Percentiles rank a stretch among this genome's conserved stretches.
phyloP scores from a whole-genome alignment of 2,329 filamentous ascomycete species.

The Nakataea oryzae region DNA sequence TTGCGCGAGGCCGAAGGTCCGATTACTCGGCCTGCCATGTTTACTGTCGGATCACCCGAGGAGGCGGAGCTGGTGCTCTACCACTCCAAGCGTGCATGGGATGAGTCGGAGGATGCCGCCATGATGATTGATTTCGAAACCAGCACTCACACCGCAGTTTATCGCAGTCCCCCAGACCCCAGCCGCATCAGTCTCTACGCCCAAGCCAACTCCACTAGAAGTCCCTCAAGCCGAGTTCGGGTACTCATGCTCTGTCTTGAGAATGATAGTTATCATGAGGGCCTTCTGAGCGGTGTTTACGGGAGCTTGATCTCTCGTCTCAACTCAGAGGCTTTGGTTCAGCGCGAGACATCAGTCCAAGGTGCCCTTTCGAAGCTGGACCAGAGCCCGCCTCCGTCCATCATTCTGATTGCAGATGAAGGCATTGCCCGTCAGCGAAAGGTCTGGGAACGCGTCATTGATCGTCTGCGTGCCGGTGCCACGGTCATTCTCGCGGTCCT shows the following conservation, averaged over 20 bases:
- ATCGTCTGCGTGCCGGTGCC: slow-evolving; percentile 8
- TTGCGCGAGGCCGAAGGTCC: slow-evolving; percentile 6
- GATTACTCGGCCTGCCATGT: not conserved
- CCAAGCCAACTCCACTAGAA: not conserved
- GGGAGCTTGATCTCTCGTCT: not conserved
- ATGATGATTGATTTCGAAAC: slow-evolving; percentile 8
- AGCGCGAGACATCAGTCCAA: slow-evolving; percentile 6
- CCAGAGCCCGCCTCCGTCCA: slow-evolving; percentile 4
- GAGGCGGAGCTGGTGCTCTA: slow-evolving; percentile 8
- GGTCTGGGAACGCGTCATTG: slow-evolving; percentile 9
- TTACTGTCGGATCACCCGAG: slow-evolving; percentile 5
- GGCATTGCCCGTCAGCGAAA: slow-evolving; percentile 7
- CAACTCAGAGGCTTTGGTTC: not conserved
- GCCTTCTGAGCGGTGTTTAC: slow-evolving; percentile 23
- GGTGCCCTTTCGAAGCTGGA: slow-evolving; percentile 8
- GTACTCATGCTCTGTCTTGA: slow-evolving; percentile 21
- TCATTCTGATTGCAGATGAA: slow-evolving; percentile 12
- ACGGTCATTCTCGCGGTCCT: slow-evolving; percentile 11
- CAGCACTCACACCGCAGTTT: not conserved
- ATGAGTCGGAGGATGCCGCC: slow-evolving; percentile 9
- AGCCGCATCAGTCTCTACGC: not conserved
- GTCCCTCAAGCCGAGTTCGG: not conserved
- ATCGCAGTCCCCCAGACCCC: not conserved
- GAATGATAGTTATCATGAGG: slow-evolving; percentile 11
- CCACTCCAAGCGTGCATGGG: slow-evolving; percentile 8